Evolutionary conservation across 1,284 basidiomycete species (phyloP), one percentile per base, ranked within the genome.

Genomic region (Ceratobasidium sp.): DNA sequence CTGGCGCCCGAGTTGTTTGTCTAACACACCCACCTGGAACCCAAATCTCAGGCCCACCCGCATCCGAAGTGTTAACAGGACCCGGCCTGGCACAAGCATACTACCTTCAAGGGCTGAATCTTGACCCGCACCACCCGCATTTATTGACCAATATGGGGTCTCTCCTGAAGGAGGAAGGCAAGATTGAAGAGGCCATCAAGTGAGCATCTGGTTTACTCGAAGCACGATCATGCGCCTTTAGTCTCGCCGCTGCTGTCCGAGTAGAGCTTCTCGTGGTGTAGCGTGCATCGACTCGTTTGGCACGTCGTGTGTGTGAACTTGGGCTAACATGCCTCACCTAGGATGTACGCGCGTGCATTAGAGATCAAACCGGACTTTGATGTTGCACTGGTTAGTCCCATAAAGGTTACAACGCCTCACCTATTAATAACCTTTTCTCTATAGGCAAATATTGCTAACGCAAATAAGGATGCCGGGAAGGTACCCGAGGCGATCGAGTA

Each of bases 101-200:
- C 79, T 90, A 90, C 79, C 83, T 86, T 24, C 83, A 85, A 48
- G 89, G 89, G 8, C 81, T 90, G 51, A 81, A 84, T 76, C 80
- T 88, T n/a, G 88, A 90, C 75, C 82, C 85, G 8, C 81, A 82
- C 4, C 88, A 90, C 76, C 88, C 89, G 19, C 89, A 90, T 79
- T 81, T 90, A 7, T 84, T 89, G 76, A 89, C 88, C 7, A 90
- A 90, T 77, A 81, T 89, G 8, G 89, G 89, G 1, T 89, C 88
- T 14, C 84, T 90, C 2, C 80, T 89, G 67, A 90, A 90, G 79
- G 89, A 90, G 76, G 84, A 87, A 57, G 88, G 88, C 5, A 83
- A 87, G 24, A 82, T 86, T 1, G 83, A 82, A 0, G 83, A 86
- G 75, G 89, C 89, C 1, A 86, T 90, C 75, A 81, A 83, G 86